phyloP scores from a whole-genome alignment of 2,329 filamentous ascomycete genomes.

The Pochonia chlamydosporia region DNA sequence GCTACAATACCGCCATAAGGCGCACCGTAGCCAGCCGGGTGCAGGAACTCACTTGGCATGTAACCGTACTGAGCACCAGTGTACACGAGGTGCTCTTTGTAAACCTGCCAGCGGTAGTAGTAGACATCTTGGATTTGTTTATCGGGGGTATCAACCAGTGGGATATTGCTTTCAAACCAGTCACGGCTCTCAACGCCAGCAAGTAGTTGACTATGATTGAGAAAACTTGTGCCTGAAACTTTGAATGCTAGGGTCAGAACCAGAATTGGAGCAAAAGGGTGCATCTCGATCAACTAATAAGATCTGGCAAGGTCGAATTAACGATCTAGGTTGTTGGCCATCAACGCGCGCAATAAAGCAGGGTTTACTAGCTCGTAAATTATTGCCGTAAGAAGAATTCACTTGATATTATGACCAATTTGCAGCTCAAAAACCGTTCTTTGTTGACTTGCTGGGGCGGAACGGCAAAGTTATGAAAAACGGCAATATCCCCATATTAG shows the following conservation, averaged over 20 bases:
- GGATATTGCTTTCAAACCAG: conserved; percentile 32
- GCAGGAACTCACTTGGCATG: conserved; percentile 36
- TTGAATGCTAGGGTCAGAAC: not conserved
- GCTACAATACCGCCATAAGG: conserved; percentile 13
- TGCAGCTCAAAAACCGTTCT: too few relatives aligned
- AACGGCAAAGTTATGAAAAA: too few relatives aligned
- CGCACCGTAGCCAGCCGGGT: conserved; percentile 24
- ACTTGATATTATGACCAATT: too few relatives aligned
- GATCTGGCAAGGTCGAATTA: too few relatives aligned
- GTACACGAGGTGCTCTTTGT: conserved; percentile 35
- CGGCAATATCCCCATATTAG: too few relatives aligned
- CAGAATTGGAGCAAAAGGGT: too few relatives aligned
- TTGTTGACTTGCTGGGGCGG: too few relatives aligned
- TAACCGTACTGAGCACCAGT: conserved; percentile 33
- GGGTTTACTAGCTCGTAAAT: too few relatives aligned
- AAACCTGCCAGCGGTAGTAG: conserved; percentile 36
- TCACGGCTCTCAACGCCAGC: conserved; percentile 13
- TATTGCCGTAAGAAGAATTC: too few relatives aligned
- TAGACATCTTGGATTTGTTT: conserved; percentile 35
- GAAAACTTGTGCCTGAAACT: conserved; percentile 10
- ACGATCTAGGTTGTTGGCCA: too few relatives aligned
- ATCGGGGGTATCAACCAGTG: conserved; percentile 35
- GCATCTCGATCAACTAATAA: too few relatives aligned
- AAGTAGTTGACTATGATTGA: conserved; percentile 16
- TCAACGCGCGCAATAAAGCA: too few relatives aligned